Base-by-base conservation (phyloP, 1,284 basidiomycete species). In the Cryptococcus maquisensis region DNA sequence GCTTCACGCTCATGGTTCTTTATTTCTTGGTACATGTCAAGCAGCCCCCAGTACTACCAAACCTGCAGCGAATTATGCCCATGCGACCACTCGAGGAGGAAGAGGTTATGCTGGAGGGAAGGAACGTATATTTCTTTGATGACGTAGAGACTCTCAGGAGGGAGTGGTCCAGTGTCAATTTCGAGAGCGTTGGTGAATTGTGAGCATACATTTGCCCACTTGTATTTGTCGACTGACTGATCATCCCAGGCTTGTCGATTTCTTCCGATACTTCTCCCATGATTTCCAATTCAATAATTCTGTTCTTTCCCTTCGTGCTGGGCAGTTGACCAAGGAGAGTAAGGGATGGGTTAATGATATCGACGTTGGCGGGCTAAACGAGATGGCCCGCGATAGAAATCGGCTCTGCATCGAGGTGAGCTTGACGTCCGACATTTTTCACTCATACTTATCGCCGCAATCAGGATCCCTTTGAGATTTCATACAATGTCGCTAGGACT, bases 11-110 rank as follows among this genome's bases (percentile, higher is more conserved):
- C 55, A 86, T 98, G 76, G 94, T 97, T 69, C 90, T 98, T 65
- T 97, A 94, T 79, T 98, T 93, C 79, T 84, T 98, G 51, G 86
- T 92, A 47, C 95, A 98, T 74, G 92, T 98, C 78, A 96, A 96
- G 79, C 90, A 90, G 65, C 90, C 92, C 52, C 88, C 92, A 21
- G 88, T 96, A 48, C 81, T 97, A 55, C 92, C 92, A 61, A 91
- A 93, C 78, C 80, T 93, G 62, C 90, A 93, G 79, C 86, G 90
- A 74, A 86, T 92, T 80, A 88, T 88, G 28, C 88, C 89, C 28
- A 72, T 91, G 60, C 86, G 88, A 49, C 87, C 88, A 32, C 88
- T 92, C 67, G 82, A 87, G 57, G 72, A 90, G 85, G 89, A 93
- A 72, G 90, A 96, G 66, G 86, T 86, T 45, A 96, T 90, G 79